Evolutionary conservation across 768 basidiomycete genomes (phyloP).

Genomic region (Lactifluus echinatus): DNA sequence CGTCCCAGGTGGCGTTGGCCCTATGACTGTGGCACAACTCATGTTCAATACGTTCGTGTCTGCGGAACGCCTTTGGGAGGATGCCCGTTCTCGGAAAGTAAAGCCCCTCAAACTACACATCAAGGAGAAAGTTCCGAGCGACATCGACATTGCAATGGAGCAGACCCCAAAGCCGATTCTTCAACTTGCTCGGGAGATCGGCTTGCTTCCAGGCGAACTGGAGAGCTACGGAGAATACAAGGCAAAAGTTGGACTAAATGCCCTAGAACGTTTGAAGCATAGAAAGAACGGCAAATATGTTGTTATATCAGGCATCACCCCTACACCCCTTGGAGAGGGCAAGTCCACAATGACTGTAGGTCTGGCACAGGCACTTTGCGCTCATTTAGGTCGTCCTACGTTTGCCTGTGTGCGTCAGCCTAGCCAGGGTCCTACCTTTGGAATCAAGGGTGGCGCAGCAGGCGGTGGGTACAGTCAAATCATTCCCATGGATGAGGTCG

Average conservation of each 20-base stretch:
- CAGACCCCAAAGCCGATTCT: conserved; percentile 88
- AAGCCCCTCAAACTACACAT: conserved; percentile 74
- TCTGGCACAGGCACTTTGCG: conserved; percentile 91
- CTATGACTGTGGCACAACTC: conserved; percentile 99
- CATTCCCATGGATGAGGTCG: conserved; percentile 96
- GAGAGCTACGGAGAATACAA: conserved; percentile 96
- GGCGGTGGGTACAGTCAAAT: conserved; percentile 98
- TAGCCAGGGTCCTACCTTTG: conserved; percentile 97
- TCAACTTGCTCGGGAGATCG: conserved; percentile 81
- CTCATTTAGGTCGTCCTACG: conserved; percentile 83
- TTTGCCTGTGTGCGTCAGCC: conserved; percentile 98
- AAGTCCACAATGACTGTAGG: conserved; percentile 98
- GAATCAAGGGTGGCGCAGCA: conserved; percentile 98
- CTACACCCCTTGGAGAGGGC: conserved; percentile 94
- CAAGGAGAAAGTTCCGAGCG: conserved; percentile 82
- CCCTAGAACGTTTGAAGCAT: conserved; percentile 76
- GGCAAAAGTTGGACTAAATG: conserved; percentile 89
- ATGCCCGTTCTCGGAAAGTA: conserved; percentile 54
- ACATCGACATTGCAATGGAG: conserved; percentile 93
- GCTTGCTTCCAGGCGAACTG: conserved; percentile 75
- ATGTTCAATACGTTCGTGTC: conserved; percentile 91
- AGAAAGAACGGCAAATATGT: conserved; percentile 94
- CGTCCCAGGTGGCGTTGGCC: conserved; percentile 97
- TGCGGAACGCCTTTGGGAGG: conserved; percentile 74
- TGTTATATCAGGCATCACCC: conserved; percentile 91